phyloP scores from a whole-genome alignment of 331 rosid genomes.

The Quercus tomentella region DNA sequence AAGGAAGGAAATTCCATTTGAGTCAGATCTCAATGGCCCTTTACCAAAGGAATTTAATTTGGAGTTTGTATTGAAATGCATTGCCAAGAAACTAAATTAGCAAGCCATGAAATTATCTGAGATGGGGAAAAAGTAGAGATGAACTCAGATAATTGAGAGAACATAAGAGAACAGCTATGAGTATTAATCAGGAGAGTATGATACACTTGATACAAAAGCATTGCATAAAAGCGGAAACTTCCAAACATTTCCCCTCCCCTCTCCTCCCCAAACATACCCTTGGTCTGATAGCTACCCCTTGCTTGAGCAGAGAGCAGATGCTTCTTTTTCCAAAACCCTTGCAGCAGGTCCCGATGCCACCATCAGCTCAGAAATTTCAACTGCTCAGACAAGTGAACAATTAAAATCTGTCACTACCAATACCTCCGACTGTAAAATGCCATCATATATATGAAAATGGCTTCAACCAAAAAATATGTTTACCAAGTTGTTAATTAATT shows the following conservation, averaged over 20 bases:
- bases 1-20: too few relatives aligned
- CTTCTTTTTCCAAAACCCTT: conserved; percentile 22
- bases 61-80: not conserved
- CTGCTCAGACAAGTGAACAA: conserved; percentile 22
- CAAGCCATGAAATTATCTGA: not conserved
- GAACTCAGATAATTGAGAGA: not conserved
- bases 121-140: not conserved
- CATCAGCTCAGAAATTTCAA: conserved; percentile 8
- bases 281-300: conserved; percentile 3
- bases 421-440: not conserved
- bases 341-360: conserved; percentile 3
- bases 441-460: not conserved
- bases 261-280: too few relatives aligned
- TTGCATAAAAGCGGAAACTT: not conserved
- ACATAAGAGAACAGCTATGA: too few relatives aligned
- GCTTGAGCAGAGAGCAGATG: conserved; percentile 5
- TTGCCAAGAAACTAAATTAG: not conserved
- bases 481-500: not conserved
- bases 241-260: too few relatives aligned
- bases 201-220: not conserved
- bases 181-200: not conserved
- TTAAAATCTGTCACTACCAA: not conserved
- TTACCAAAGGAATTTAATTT: not conserved
- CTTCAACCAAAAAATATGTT: not conserved
- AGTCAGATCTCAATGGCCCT: too few relatives aligned